phyloP scores from a whole-genome alignment of 768 basidiomycete species.

The Rhodotorula toruloides region DNA sequence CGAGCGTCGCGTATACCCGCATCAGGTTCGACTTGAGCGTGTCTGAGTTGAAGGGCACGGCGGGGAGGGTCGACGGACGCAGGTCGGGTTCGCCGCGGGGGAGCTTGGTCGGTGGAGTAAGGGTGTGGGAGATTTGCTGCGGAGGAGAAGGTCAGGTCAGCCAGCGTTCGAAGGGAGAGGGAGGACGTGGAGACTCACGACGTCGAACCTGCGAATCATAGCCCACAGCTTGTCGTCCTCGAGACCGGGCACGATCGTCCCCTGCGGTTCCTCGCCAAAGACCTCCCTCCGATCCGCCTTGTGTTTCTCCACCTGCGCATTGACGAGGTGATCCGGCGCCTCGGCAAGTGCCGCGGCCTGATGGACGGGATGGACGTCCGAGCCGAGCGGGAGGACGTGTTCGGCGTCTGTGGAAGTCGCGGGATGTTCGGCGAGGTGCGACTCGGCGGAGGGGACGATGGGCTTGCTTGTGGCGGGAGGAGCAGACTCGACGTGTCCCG shows the following conservation, averaged over 20 bases:
- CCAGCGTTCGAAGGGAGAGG: too few relatives aligned
- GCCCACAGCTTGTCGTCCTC: conserved; percentile 49
- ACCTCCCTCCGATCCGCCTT: conserved; percentile 47
- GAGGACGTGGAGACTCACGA: conserved; percentile 42
- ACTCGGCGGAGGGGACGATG: conserved; percentile 23
- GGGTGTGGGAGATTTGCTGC: conserved; percentile 49
- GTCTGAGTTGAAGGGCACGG: conserved; percentile 48
- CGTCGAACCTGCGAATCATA: conserved; percentile 47
- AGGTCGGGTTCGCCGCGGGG: conserved; percentile 49
- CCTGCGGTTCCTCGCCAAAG: conserved; percentile 29
- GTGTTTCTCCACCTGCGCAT: conserved; percentile 48
- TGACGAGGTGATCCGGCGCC: conserved; percentile 44
- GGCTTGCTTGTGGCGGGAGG: conserved; percentile 24
- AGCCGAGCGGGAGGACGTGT: conserved; percentile 46
- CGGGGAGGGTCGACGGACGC: conserved; percentile 47
- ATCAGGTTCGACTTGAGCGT: conserved; percentile 48
- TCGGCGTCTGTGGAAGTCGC: conserved; percentile 23
- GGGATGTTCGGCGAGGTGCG: conserved; percentile 29
- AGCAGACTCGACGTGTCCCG: not conserved
- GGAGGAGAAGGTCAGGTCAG: not conserved
- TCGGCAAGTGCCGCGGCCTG: conserved; percentile 44
- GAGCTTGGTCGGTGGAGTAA: conserved; percentile 46
- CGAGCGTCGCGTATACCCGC: conserved; percentile 47
- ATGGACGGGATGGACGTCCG: conserved; percentile 43
- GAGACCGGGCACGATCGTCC: conserved; percentile 47